phyloP scores from a whole-genome alignment of 208 protist genomes.

The Novymonas esmeraldas region DNA sequence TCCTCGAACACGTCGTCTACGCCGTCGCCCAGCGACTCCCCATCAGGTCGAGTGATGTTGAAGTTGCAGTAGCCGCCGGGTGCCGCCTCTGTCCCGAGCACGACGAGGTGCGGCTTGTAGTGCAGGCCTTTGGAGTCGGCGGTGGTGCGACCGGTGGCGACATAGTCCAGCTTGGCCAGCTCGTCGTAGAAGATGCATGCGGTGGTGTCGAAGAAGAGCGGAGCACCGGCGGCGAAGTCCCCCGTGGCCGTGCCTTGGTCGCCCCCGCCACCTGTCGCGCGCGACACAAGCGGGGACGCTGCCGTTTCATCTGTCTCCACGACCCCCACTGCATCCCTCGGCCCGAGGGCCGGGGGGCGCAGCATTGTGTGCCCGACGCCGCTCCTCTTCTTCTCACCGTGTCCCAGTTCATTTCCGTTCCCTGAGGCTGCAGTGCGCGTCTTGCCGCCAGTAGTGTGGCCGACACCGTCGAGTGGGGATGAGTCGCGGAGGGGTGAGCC shows the following conservation, averaged over 20 bases:
- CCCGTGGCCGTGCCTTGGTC: neutral
- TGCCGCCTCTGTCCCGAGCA: slow-evolving; percentile 44
- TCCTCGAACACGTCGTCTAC: slow-evolving; percentile 19
- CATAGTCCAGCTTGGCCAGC: slow-evolving; percentile 68
- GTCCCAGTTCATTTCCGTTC: neutral
- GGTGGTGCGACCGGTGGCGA: slow-evolving; percentile 58
- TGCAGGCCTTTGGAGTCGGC: slow-evolving; percentile 62
- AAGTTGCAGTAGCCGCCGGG: slow-evolving; percentile 54
- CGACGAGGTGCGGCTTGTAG: slow-evolving; percentile 61
- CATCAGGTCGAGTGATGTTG: slow-evolving; percentile 34
- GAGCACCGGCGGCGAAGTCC: slow-evolving; percentile 18
- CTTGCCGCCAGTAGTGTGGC: neutral
- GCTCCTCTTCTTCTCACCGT: slow-evolving; percentile 3
- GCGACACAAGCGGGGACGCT: neutral
- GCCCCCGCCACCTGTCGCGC: slow-evolving; percentile 1
- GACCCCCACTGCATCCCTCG: neutral
- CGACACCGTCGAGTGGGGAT: slow-evolving; percentile 8
- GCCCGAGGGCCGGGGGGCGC: neutral
- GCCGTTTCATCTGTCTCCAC: slow-evolving; percentile 1
- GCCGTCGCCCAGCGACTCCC: slow-evolving; percentile 1
- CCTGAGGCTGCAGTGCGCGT: neutral
- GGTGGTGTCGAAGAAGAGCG: slow-evolving; percentile 80
- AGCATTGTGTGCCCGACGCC: neutral
- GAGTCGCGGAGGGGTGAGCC: slow-evolving; percentile 2
- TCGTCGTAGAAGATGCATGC: slow-evolving; percentile 74